Evolutionary conservation across 345 rosid genomes (phyloP), one percentile per base, ranked within the genome.

Genomic region (Eucalyptus sp.): DNA sequence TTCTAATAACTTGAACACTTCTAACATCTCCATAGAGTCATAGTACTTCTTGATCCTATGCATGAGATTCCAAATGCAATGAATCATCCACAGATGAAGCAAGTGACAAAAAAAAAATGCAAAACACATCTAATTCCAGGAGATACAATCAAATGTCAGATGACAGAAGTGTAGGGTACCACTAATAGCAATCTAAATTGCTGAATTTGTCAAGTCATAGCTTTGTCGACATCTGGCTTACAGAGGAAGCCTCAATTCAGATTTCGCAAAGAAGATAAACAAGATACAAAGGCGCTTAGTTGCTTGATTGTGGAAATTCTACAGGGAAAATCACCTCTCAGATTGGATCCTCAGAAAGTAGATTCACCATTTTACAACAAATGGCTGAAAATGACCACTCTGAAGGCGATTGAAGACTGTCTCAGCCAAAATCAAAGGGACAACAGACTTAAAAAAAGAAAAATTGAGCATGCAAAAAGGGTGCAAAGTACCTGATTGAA

Each of bases 401-500:
- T 76, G 27, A 76, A 41, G 27, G 14, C 48, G 8, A 41, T 71
- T 20, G 25, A 71, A 18, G 46, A 71, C 83, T 20, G 5, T 71
- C 83, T 71, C 48, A 5, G 27, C n/a, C 22, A 52, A 86, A 86
- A 86, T 29, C 68, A 86, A 24, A 27, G 17, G 13, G 64, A 33
- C 20, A 1, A 22, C 13, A 37, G 24, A 33, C 43, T 68, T 68
- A 86, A 24, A 29, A 13, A 68, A n/a, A 37, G 17, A 54, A 29
- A 24, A 87, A 7, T 56, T 88, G 50, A 22, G 66, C 66, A 29
- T 51, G 44, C 44, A 51, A n/a, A 16, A 68, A 68, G 44, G 41
- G 80, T 33, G 80, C 86, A 43, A 44, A 84, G 44, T 92, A 94
- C 99, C 97, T 96, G 81, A 96, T 95, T 90, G 96, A 88, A 93